Evolutionary conservation across 1,284 basidiomycete genomes (phyloP).

Genomic region (Golubevia sp.): DNA sequence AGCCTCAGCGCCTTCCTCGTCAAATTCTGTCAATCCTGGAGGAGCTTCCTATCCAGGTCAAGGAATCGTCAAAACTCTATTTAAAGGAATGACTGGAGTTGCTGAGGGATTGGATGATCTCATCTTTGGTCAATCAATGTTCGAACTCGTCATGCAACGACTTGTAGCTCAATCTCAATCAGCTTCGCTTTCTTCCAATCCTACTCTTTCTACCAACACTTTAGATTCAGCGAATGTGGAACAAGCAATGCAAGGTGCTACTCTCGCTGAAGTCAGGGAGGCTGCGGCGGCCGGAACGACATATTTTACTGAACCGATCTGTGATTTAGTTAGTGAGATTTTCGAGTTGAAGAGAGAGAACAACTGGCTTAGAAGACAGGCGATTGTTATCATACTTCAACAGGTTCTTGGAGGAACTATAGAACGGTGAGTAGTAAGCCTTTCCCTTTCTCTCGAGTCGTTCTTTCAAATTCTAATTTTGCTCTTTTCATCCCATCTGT

Average conservation of each 20-base stretch:
- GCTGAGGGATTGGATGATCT: conserved; percentile 42
- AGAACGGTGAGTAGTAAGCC: conserved; percentile 71
- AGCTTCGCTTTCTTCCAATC: not conserved
- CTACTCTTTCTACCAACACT: conserved; percentile 22
- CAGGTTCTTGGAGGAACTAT: conserved; percentile 93
- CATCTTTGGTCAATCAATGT: conserved; percentile 44
- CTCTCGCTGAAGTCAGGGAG: conserved; percentile 74
- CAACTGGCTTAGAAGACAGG: conserved; percentile 94
- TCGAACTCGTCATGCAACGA: conserved; percentile 33
- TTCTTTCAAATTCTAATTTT: too few species aligned
- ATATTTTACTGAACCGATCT: conserved; percentile 85
- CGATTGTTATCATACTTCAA: conserved; percentile 92
- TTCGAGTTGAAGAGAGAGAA: conserved; percentile 94
- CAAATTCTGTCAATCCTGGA: not conserved
- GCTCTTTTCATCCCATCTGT: too few species aligned
- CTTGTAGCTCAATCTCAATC: conserved; percentile 36
- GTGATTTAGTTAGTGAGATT: conserved; percentile 85
- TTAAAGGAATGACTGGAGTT: conserved; percentile 36
- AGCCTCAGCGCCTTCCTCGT: conserved; percentile 59
- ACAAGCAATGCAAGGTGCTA: conserved; percentile 61
- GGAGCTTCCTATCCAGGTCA: conserved; percentile 14
- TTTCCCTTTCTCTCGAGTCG: conserved; percentile 4
- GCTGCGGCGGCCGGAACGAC: conserved; percentile 79
- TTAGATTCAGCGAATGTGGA: not conserved
- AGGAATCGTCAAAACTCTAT: conserved; percentile 28